Evolutionary conservation across 2,329 filamentous ascomycete genomes (phyloP).

Genomic region (Arthroderma sp.): DNA sequence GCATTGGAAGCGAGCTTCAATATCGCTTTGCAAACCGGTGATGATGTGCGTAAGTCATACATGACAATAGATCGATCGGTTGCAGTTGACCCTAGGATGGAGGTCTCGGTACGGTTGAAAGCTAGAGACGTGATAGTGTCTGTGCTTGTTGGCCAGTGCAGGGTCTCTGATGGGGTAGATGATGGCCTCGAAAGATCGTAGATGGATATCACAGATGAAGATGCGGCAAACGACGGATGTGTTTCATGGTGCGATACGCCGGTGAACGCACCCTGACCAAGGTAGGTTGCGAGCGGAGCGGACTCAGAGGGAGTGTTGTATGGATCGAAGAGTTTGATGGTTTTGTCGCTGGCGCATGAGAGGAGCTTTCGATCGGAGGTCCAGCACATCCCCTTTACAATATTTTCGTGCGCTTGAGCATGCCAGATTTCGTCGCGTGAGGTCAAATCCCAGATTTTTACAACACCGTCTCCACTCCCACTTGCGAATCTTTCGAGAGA

Average conservation of each 20-base stretch:
- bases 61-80: constrained; percentile 78
- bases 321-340: constrained; percentile 84
- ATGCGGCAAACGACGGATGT: constrained; percentile 62
- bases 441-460: constrained; percentile 84
- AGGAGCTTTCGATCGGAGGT: constrained; percentile 73
- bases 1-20: constrained; percentile 74
- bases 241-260: constrained; percentile 71
- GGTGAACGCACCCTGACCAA: constrained; percentile 73
- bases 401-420: constrained; percentile 75
- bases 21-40: constrained; percentile 67
- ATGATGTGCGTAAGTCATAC: constrained; percentile 81
- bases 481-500: constrained; percentile 65
- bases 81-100: constrained; percentile 71
- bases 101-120: constrained; percentile 92
- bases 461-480: constrained; percentile 78
- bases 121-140: constrained; percentile 82
- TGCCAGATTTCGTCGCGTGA: constrained; percentile 64
- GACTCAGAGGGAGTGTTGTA: constrained; percentile 59
- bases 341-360: constrained; percentile 74
- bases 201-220: constrained; percentile 67
- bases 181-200: constrained; percentile 78
- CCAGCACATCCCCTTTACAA: constrained; percentile 86
- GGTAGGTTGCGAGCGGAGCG: constrained; percentile 70
- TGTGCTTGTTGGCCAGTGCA: constrained; percentile 75
- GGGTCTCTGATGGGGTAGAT: constrained; percentile 62